phyloP scores from a whole-genome alignment of 805 yeast genomes.

The Saccharomycopsis amapae region DNA sequence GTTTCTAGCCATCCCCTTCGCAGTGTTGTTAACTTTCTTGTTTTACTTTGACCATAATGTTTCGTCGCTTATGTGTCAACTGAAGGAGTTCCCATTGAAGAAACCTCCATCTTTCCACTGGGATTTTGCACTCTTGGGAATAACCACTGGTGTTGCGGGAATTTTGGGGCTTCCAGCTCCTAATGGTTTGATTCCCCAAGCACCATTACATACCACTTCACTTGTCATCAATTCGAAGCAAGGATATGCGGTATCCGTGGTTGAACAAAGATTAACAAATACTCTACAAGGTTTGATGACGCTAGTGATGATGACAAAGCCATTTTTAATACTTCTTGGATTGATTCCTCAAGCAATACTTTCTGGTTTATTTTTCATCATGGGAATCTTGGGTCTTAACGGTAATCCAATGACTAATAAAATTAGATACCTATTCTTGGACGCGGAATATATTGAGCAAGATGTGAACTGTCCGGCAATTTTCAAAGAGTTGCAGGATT shows the following conservation, averaged over 20 bases:
- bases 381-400: constrained; percentile 79
- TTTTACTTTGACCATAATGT: constrained; percentile 96
- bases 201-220: constrained; percentile 85
- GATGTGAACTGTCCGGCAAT: not conserved
- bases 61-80: constrained; percentile 88
- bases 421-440: constrained; percentile 56
- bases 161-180: constrained; percentile 91
- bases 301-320: constrained; percentile 83
- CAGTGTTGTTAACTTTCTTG: constrained; percentile 69
- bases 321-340: constrained; percentile 72
- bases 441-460: constrained; percentile 34
- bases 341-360: constrained; percentile 87
- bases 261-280: constrained; percentile 86
- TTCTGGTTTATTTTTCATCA: constrained; percentile 86
- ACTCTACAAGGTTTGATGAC: constrained; percentile 78
- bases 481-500: not conserved
- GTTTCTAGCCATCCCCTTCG: constrained; percentile 90
- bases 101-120: constrained; percentile 92
- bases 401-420: constrained; percentile 58
- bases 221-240: constrained; percentile 47
- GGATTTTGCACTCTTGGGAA: constrained; percentile 79
- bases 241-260: constrained; percentile 44
- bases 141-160: constrained; percentile 84
- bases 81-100: constrained; percentile 65
- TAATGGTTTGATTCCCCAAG: constrained; percentile 94